A percentile compares a stretch with the other conserved stretches of the same genome.
Conservation (phyloP, 208 protist species). For the Trypanosoma scelopori region DNA sequence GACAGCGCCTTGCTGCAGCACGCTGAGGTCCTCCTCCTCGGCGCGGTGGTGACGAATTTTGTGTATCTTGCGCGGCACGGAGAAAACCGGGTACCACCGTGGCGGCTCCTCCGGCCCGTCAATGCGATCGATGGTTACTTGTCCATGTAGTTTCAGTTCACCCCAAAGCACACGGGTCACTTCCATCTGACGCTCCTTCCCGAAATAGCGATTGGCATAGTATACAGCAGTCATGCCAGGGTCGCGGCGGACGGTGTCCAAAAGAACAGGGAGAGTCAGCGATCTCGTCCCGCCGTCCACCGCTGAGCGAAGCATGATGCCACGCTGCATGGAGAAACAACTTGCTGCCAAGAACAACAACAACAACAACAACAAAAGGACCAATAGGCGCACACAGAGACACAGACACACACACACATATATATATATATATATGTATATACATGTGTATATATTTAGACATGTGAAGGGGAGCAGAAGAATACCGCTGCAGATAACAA, state of each 20-base stretch:
- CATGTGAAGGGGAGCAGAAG: constrained; percentile 6
- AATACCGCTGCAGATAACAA: constrained; percentile 1
- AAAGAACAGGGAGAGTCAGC: constrained; percentile 47
- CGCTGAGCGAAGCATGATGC: constrained; percentile 2
- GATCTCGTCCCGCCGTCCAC: constrained; percentile 14
- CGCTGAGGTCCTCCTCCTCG: constrained; percentile 76
- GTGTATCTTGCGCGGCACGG: constrained; percentile 45
- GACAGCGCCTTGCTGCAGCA: constrained; percentile 35
- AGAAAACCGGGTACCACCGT: constrained; percentile 75
- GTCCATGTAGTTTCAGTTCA: constrained; percentile 74
- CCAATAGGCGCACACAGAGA: too few species aligned
- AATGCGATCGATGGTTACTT: constrained; percentile 71
- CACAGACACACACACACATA: too few species aligned
- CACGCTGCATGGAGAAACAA: constrained; percentile 18
- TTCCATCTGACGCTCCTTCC: constrained; percentile 51
- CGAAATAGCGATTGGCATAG: constrained; percentile 90
- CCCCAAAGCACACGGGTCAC: constrained; percentile 77
- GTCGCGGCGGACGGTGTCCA: constrained; percentile 75
- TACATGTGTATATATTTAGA: too few species aligned
- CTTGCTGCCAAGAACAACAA: background rate
- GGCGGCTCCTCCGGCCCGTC: constrained; percentile 53
- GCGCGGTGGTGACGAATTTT: constrained; percentile 53
- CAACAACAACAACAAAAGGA: too few species aligned
- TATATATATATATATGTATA: too few species aligned
- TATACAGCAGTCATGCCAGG: constrained; percentile 80